Evolutionary conservation across 2,329 filamentous ascomycete genomes (phyloP).

Genomic region (Hymenoscyphus scutula): DNA sequence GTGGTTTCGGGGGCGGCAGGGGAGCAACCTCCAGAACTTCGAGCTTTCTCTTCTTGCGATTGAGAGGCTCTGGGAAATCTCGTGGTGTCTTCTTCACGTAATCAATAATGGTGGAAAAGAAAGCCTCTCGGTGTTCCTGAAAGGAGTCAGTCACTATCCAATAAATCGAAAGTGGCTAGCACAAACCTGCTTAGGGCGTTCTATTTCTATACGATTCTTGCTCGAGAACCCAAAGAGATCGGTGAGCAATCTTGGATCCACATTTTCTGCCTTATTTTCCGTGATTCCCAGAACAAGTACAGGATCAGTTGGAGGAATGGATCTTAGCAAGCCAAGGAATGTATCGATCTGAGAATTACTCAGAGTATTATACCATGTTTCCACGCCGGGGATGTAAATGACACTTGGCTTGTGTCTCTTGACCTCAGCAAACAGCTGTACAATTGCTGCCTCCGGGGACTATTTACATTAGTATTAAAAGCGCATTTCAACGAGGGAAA

Average conservation of each 20-base stretch:
- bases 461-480: conserved; percentile 17
- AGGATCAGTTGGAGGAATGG: conserved; percentile 85
- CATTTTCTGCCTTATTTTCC: conserved; percentile 63
- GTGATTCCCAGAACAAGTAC: conserved; percentile 84
- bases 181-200: conserved; percentile 62
- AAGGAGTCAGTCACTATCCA: conserved; percentile 33
- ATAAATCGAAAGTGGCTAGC: conserved; percentile 1
- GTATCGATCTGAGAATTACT: conserved; percentile 69
- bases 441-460: conserved; percentile 73
- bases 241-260: conserved; percentile 62
- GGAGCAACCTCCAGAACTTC: conserved; percentile 75
- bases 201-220: conserved; percentile 71
- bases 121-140: conserved; percentile 66
- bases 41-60: conserved; percentile 81
- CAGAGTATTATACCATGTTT: conserved; percentile 72
- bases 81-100: conserved; percentile 76
- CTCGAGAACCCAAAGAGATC: conserved; percentile 84
- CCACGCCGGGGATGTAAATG: conserved; percentile 88
- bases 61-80: conserved; percentile 83
- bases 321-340: conserved; percentile 77
- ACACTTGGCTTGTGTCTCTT: conserved; percentile 93
- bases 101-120: conserved; percentile 71
- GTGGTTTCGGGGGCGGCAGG: conserved; percentile 62
- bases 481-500: conserved; percentile 16
- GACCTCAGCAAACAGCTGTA: conserved; percentile 87